Evolutionary conservation across 2,329 filamentous ascomycete genomes (phyloP), one percentile per base, ranked within the genome.

Genomic region (Juglanconis sp.): DNA sequence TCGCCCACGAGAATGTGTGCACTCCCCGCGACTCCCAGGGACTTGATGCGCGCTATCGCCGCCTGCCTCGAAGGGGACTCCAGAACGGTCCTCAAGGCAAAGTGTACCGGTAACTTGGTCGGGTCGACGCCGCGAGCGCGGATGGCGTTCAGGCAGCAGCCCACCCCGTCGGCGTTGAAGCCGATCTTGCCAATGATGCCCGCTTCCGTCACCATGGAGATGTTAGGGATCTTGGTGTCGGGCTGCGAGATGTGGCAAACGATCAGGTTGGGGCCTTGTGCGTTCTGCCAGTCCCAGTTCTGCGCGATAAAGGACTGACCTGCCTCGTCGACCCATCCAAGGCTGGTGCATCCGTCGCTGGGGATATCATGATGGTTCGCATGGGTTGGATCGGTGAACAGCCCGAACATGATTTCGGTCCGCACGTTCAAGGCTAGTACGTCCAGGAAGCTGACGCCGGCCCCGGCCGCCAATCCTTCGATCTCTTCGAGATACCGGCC

Each of bases 121-220:
- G 71, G 65, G 65, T 85, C 76, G 52, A 87, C 78, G 1, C 84
- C 84, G 2, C 77, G 76, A 3, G 82, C 83, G 44, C 79, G 77
- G 62, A 89, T 85, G 0, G 86, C 87, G 62, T 89, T 89, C 8
- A 88, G 73, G 48, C 81, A 82, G 0, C 81, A 80, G 0, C 84
- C 86, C 0, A 89, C 83, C 0, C 85, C 84, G 0, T 70, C 67
- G 15, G 73, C 74, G 66, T 89, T 89, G 65, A 88, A 75, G 0
- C 87, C 87, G 30, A 89, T 87, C 70, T 89, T 89, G 13, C 85
- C 86, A 38, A 89, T 79, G 30, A 87, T 78, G 13, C 85, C 84
- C 0, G 79, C 77, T 54, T 87, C 85, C 0, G 84, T 87, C 30
- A 63, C 55, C 61, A 64, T 64, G 7, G 56, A 52, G 24, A 64